Evolutionary conservation across 1,284 basidiomycete species (phyloP).

Genomic region (Rhodotorula glutinis): DNA sequence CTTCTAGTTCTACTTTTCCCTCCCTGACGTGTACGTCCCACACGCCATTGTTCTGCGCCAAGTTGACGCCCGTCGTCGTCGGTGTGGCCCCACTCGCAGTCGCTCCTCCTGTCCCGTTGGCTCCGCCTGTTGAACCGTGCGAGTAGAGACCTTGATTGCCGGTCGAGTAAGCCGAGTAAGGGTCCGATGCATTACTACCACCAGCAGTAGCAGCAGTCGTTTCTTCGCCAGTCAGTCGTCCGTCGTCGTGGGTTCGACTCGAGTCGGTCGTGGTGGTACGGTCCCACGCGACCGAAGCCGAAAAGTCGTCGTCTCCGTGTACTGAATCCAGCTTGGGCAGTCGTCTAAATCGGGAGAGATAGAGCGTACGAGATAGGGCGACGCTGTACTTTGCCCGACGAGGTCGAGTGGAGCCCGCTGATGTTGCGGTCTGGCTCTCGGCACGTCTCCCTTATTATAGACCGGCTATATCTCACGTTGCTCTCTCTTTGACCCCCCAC

Average conservation of each 20-base stretch:
- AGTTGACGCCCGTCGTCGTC: too few relatives aligned
- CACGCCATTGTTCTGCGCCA: neutral
- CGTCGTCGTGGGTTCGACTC: neutral
- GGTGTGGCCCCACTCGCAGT: neutral
- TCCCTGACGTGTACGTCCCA: constrained; percentile 71
- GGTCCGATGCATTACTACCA: neutral
- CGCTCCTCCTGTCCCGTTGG: neutral
- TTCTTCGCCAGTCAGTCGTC: neutral
- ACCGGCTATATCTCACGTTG: too few relatives aligned
- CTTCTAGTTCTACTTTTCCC: constrained; percentile 90
- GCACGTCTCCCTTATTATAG: too few relatives aligned
- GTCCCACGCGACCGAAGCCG: constrained; percentile 35
- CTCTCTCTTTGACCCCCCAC: too few relatives aligned
- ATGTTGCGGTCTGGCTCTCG: too few relatives aligned
- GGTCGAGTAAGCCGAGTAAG: constrained; percentile 21
- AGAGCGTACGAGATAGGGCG: too few relatives aligned
- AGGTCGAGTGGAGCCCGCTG: too few relatives aligned
- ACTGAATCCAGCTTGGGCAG: neutral
- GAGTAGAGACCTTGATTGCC: neutral
- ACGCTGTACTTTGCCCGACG: too few relatives aligned
- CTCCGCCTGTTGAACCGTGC: neutral
- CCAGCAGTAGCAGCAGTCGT: neutral
- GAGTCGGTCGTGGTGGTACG: neutral
- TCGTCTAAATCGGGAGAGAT: too few relatives aligned
- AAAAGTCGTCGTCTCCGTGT: constrained; percentile 23